These are phyloP conservation scores for Metschnikowia borealis DNA, from an alignment of 805 yeast species.

Conservation along the genomic window DNA sequence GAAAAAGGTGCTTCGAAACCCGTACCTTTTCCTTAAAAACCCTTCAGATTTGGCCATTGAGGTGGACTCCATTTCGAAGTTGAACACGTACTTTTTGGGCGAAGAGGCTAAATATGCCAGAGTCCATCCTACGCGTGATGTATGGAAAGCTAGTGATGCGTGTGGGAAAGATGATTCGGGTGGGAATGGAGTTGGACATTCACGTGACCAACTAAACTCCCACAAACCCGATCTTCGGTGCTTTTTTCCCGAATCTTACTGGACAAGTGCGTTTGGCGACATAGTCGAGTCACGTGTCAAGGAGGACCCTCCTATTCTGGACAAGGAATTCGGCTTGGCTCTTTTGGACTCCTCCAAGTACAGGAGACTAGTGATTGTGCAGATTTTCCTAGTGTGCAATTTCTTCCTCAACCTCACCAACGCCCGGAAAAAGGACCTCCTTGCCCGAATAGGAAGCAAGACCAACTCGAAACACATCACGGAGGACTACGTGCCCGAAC, in stretches of 20 bases:
- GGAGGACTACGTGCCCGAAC: slow-evolving; percentile 30
- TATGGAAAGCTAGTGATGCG: slow-evolving; percentile 5
- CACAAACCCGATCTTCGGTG: slow-evolving; percentile 12
- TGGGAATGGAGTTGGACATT: too few relatives aligned
- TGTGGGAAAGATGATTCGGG: too few relatives aligned
- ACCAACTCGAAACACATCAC: slow-evolving; percentile 32
- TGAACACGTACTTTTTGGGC: slow-evolving; percentile 26
- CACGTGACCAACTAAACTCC: too few relatives aligned
- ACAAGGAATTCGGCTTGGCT: slow-evolving; percentile 22
- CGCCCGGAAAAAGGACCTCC: slow-evolving; percentile 20
- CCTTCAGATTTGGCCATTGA: slow-evolving; percentile 19
- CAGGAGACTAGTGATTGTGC: slow-evolving; percentile 26
- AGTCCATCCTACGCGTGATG: slow-evolving; percentile 18
- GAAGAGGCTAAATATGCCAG: slow-evolving; percentile 26
- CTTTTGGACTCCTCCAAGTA: slow-evolving; percentile 25
- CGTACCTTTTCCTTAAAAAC: slow-evolving; percentile 27
- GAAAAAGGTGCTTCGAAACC: slow-evolving; percentile 32
- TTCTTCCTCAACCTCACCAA: slow-evolving; percentile 29
- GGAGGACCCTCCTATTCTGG: slow-evolving; percentile 9
- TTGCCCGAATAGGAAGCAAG: slow-evolving; percentile 23
- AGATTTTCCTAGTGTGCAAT: slow-evolving; percentile 28
- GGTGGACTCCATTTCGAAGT: slow-evolving; percentile 24
- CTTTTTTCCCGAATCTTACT: slow-evolving; percentile 38
- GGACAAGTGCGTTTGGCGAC: slow-evolving; percentile 28
- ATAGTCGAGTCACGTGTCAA: slow-evolving; percentile 18